Percentiles rank a stretch among this genome's conserved stretches.
Evolutionary conservation across 768 basidiomycete genomes (phyloP).

Genomic region (Psilocybe cubensis): DNA sequence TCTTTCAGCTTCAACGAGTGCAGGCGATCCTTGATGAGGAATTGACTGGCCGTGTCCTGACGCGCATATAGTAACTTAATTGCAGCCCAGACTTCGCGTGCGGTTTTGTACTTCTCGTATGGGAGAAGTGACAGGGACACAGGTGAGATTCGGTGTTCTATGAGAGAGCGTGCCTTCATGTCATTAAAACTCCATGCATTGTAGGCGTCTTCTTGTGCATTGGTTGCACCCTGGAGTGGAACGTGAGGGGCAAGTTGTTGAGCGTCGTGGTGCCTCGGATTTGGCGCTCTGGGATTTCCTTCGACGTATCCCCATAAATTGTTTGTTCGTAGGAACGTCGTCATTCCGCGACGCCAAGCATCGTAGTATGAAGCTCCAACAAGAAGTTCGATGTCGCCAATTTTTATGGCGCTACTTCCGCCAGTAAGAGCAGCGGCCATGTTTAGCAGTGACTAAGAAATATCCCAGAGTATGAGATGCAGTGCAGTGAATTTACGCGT

Average conservation of each 20-base stretch:
- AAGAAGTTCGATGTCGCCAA: background rate
- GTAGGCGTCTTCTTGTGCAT: slow-evolving; percentile 1
- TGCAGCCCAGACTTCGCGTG: slow-evolving; percentile 4
- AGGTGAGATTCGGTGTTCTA: slow-evolving; percentile 7
- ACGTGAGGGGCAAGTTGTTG: background rate
- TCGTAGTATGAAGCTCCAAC: slow-evolving; percentile 8
- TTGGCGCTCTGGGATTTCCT: background rate
- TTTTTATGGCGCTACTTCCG: too few species aligned
- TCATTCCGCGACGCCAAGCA: slow-evolving; percentile 9
- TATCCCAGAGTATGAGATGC: too few species aligned
- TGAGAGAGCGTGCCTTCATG: slow-evolving; percentile 7
- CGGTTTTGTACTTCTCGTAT: slow-evolving; percentile 3
- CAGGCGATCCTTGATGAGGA: slow-evolving; percentile 9
- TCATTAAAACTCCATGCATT: slow-evolving; percentile 11
- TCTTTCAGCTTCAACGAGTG: slow-evolving; percentile 8
- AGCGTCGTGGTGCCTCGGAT: background rate
- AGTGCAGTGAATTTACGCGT: too few species aligned
- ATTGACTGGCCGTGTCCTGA: slow-evolving; percentile 8
- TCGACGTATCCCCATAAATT: slow-evolving; percentile 16
- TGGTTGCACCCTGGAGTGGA: background rate
- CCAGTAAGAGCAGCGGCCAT: too few species aligned
- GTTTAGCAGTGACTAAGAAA: too few species aligned
- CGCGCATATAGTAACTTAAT: slow-evolving; percentile 2
- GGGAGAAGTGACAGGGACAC: background rate
- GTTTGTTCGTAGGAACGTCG: slow-evolving; percentile 9